Conservation (phyloP, 305 asterid genomes). For the Petunia hybrid region DNA sequence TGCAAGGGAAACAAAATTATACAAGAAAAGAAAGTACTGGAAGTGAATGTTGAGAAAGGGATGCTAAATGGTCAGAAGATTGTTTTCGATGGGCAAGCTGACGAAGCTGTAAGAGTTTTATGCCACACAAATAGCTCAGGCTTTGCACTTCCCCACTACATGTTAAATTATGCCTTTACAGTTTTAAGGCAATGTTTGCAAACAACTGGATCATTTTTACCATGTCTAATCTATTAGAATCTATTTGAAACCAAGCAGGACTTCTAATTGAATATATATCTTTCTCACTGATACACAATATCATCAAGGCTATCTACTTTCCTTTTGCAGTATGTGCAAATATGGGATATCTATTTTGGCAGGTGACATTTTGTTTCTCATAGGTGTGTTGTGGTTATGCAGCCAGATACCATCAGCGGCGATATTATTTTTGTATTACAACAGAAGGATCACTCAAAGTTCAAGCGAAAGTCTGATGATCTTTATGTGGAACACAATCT, state of each 20-base stretch:
- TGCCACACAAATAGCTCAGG: not conserved
- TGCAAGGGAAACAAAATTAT: conserved; percentile 71
- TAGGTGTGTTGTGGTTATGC: conserved; percentile 36
- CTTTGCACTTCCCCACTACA: not conserved
- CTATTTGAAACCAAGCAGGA: not conserved
- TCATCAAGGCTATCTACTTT: not conserved
- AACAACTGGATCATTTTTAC: not conserved
- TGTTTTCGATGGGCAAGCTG: conserved; percentile 64
- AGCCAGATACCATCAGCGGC: conserved; percentile 74
- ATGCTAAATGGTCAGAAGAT: conserved; percentile 66
- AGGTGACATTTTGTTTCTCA: not conserved
- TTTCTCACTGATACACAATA: not conserved
- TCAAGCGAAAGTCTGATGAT: conserved; percentile 63
- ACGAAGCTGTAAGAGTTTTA: conserved; percentile 59
- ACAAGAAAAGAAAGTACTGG: conserved; percentile 58
- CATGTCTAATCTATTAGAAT: not conserved
- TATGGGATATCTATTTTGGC: conserved; percentile 20
- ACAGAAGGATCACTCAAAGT: conserved; percentile 63
- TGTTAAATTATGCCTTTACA: not conserved
- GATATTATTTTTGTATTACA: conserved; percentile 60
- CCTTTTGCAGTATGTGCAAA: not conserved
- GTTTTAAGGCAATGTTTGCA: not conserved
- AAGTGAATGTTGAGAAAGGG: conserved; percentile 73
- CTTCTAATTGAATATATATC: not conserved
- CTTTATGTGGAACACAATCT: conserved; percentile 62